Conservation (phyloP, 2,329 filamentous ascomycete genomes). For the Chalara sp. region DNA sequence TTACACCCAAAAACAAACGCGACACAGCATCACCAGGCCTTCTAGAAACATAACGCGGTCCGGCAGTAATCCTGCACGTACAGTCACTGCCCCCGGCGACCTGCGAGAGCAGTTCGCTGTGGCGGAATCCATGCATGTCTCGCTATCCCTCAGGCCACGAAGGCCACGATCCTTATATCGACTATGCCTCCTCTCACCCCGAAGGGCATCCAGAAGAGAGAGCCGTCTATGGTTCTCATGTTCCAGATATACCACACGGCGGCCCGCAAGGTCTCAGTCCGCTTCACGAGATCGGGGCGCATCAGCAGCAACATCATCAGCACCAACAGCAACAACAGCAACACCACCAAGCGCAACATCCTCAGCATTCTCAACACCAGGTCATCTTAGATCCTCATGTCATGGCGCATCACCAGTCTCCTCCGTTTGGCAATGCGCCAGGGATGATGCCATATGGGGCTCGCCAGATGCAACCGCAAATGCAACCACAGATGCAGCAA, state of each 20-base stretch:
- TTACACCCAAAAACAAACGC: constrained; percentile 21
- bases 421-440: constrained; percentile 41
- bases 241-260: constrained; percentile 26
- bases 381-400: constrained; percentile 50
- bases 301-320: constrained; percentile 45
- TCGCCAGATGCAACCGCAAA: constrained; percentile 15
- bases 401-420: constrained; percentile 42
- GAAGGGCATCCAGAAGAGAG: constrained; percentile 59
- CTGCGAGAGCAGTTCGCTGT: constrained; percentile 72
- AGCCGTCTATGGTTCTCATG: constrained; percentile 47
- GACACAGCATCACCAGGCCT: constrained; percentile 18
- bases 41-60: constrained; percentile 23
- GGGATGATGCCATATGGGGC: constrained; percentile 39
- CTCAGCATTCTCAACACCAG: constrained; percentile 40
- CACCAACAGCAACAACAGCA: constrained; percentile 39
- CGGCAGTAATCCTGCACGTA: constrained; percentile 25
- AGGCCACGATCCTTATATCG: constrained; percentile 56
- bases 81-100: constrained; percentile 51
- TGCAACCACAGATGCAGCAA: constrained; percentile 17
- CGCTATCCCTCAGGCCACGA: constrained; percentile 57
- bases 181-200: constrained; percentile 59
- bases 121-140: constrained; percentile 62
- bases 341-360: constrained; percentile 39
- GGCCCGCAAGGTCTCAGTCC: constrained; percentile 24
- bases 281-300: constrained; percentile 31